phyloP scores from a whole-genome alignment of 352 stramenopile species.

The Pythium folliculosum region DNA sequence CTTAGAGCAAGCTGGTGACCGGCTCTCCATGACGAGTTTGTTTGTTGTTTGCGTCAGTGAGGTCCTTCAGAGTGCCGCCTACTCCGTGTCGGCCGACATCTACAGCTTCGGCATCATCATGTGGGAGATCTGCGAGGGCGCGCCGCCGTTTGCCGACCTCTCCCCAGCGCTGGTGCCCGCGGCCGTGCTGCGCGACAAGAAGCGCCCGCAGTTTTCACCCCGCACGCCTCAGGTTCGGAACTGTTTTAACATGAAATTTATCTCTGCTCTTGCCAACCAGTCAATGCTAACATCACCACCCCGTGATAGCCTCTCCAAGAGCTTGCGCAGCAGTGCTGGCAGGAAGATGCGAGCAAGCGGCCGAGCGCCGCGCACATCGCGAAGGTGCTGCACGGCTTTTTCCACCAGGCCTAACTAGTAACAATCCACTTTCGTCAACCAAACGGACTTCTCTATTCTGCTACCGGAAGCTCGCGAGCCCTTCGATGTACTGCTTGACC shows the following conservation, averaged over 20 bases:
- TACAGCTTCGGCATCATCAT: constrained; percentile 84
- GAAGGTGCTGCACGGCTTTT: constrained; percentile 48
- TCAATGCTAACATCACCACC: neutral
- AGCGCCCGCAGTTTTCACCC: constrained; percentile 55
- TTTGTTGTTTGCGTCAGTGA: constrained; percentile 30
- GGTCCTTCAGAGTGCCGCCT: constrained; percentile 63
- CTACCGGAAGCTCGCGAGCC: constrained; percentile 69
- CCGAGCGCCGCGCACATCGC: constrained; percentile 50
- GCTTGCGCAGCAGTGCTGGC: constrained; percentile 67
- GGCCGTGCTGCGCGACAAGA: constrained; percentile 67
- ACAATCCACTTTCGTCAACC: too few species aligned
- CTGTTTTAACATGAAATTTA: neutral
- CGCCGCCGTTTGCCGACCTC: constrained; percentile 64
- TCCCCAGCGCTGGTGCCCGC: constrained; percentile 57
- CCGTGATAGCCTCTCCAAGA: constrained; percentile 48
- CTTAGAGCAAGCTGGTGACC: too few species aligned
- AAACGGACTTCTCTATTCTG: neutral
- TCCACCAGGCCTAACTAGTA: constrained; percentile 28
- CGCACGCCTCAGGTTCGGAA: constrained; percentile 55
- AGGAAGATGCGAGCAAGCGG: constrained; percentile 52
- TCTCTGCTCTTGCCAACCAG: neutral
- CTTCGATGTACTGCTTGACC: constrained; percentile 78
- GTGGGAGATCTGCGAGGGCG: constrained; percentile 78
- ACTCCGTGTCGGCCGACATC: constrained; percentile 72
- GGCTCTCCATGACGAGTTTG: too few species aligned